Evolutionary conservation across 139 green algal genomes (phyloP).

Genomic region (Closterium sp.): DNA sequence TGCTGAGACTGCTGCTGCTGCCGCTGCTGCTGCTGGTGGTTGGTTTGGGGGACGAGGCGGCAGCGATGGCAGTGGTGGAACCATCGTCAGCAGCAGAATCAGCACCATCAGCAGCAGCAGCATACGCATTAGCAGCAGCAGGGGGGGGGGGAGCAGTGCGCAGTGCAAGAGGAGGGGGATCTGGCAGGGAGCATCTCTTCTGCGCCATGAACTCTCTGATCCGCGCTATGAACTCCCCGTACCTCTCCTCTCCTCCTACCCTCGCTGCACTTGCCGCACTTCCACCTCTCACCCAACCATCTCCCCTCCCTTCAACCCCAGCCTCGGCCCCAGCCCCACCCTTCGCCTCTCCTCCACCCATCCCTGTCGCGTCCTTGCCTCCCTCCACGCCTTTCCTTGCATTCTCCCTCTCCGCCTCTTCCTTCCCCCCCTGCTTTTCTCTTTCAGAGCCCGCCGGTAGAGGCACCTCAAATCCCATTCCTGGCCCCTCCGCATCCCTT

Average conservation of each 20-base stretch:
- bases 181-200: not conserved
- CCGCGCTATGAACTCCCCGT: not conserved
- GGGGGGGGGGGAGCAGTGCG: not conserved
- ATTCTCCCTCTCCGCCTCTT: not conserved
- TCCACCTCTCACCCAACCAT: too few relatives aligned
- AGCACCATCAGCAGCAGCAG: too few relatives aligned
- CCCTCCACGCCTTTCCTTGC: too few relatives aligned
- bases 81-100: not conserved
- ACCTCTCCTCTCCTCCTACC: not conserved
- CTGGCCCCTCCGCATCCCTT: not conserved
- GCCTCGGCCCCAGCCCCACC: too few relatives aligned
- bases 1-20: not conserved
- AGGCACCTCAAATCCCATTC: too few relatives aligned
- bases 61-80: not conserved
- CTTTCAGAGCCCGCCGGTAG: not conserved
- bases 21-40: not conserved
- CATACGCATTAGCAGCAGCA: not conserved
- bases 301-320: too few relatives aligned
- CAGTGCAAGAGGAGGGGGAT: not conserved
- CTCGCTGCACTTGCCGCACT: too few relatives aligned
- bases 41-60: not conserved
- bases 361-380: too few relatives aligned
- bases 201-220: not conserved
- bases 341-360: too few relatives aligned
- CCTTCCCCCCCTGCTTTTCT: not conserved